A percentile compares a stretch with the other conserved stretches of the same genome.
Conservation (phyloP, 345 rosid species). For the Orychophragmus violaceus region DNA sequence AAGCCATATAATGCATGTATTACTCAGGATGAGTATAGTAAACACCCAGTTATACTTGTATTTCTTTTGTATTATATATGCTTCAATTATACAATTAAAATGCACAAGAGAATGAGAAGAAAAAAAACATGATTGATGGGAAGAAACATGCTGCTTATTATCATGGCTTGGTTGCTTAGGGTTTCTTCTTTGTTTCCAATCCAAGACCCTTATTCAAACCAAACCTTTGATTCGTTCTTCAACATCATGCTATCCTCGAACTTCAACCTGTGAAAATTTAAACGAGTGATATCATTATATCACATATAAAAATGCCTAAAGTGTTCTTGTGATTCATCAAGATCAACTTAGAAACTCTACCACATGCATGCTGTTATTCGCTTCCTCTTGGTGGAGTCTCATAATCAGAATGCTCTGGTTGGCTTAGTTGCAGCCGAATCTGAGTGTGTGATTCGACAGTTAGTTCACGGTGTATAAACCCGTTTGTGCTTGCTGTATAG, state of each 20-base stretch:
- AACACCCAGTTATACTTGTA: not conserved
- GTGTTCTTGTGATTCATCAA: not conserved
- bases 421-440: constrained; percentile 49
- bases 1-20: not conserved
- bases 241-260: constrained; percentile 11
- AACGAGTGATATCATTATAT: not conserved
- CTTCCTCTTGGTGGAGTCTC: constrained; percentile 32
- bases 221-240: constrained; percentile 17
- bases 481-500: constrained; percentile 34
- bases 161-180: constrained; percentile 9
- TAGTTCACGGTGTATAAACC: constrained; percentile 21
- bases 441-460: constrained; percentile 29
- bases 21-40: constrained; percentile 2
- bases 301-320: not conserved
- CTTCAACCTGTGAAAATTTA: constrained; percentile 8
- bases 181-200: constrained; percentile 1
- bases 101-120: constrained; percentile 2
- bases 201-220: constrained; percentile 9
- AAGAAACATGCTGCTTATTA: constrained; percentile 5
- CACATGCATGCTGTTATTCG: constrained; percentile 9
- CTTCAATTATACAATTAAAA: constrained; percentile 13
- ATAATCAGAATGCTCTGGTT: constrained; percentile 34
- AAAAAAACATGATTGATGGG: not conserved
- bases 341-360: not conserved
- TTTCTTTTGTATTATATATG: constrained; percentile 11